phyloP scores from a whole-genome alignment of 164 flowering plant species.

The Aristolochia californica region DNA sequence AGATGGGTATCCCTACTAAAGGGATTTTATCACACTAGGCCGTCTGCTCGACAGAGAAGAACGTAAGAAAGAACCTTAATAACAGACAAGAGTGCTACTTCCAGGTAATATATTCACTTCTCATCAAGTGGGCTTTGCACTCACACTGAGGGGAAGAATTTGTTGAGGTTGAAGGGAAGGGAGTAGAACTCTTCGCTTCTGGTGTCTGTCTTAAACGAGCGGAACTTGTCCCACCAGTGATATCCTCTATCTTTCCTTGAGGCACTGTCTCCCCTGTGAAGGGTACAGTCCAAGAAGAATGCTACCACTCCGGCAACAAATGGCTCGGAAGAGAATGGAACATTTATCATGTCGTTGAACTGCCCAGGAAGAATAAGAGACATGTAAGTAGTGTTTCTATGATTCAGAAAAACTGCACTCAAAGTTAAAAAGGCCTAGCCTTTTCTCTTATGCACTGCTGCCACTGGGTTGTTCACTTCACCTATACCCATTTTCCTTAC shows the following conservation, averaged over 20 bases:
- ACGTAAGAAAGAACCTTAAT: not conserved
- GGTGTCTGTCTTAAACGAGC: slow-evolving; percentile 56
- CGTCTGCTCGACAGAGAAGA: not conserved
- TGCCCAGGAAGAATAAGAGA: slow-evolving; percentile 18
- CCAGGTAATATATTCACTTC: not conserved
- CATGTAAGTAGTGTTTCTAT: too few species aligned
- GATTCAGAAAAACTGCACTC: too few species aligned
- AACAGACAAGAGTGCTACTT: not conserved
- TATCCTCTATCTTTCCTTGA: slow-evolving; percentile 79
- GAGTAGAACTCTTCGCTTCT: slow-evolving; percentile 93
- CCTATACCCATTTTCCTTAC: too few species aligned
- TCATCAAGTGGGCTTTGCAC: not conserved
- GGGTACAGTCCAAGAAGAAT: slow-evolving; percentile 62
- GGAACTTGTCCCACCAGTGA: slow-evolving; percentile 96
- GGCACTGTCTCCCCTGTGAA: slow-evolving; percentile 43
- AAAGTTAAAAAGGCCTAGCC: too few species aligned
- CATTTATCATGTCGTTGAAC: slow-evolving; percentile 90
- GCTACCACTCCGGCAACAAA: slow-evolving; percentile 82
- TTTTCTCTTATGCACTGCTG: too few species aligned
- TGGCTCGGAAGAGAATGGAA: slow-evolving; percentile 75
- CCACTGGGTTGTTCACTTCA: too few species aligned
- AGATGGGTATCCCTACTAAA: too few species aligned
- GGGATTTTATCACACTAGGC: not conserved
- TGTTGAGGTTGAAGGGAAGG: slow-evolving; percentile 87
- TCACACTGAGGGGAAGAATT: slow-evolving; percentile 87